A percentile compares a stretch with the other conserved stretches of the same genome.
Conservation (phyloP, 73 alveolate species). For the Tetrahymena thermophila region DNA sequence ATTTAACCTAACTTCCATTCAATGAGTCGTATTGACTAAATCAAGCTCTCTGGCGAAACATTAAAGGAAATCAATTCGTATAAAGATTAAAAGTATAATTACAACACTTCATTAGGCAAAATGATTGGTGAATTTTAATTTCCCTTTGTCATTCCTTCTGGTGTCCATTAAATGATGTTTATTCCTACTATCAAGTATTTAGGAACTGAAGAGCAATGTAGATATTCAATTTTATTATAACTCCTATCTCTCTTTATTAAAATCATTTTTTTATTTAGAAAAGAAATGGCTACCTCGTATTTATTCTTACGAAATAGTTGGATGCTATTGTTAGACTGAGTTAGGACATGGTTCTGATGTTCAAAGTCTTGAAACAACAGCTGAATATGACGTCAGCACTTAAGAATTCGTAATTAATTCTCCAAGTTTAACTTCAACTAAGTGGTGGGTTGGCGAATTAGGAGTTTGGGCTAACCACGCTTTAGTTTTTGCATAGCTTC, state of each 20-base stretch:
- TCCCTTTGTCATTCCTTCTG: slow-evolving; percentile 10
- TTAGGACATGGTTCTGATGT: slow-evolving; percentile 88
- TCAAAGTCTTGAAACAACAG: slow-evolving; percentile 69
- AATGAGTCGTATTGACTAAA: not conserved
- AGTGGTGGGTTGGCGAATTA: slow-evolving; percentile 84
- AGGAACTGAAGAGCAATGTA: slow-evolving; percentile 57
- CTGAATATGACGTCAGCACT: slow-evolving; percentile 62
- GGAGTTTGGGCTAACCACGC: slow-evolving; percentile 66
- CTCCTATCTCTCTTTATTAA: not conserved
- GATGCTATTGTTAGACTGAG: slow-evolving; percentile 78
- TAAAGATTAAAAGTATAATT: not conserved
- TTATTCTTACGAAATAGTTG: slow-evolving; percentile 44
- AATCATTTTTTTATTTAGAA: not conserved
- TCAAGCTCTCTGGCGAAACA: not conserved
- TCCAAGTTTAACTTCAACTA: slow-evolving; percentile 63
- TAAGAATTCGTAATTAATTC: slow-evolving; percentile 61
- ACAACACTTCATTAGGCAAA: not conserved
- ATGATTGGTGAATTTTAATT: not conserved
- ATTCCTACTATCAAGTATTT: slow-evolving; percentile 47
- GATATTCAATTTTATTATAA: not conserved
- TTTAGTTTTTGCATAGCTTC: slow-evolving; percentile 69
- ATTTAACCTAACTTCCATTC: not conserved
- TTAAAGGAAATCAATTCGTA: not conserved
- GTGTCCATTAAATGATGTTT: slow-evolving; percentile 45
- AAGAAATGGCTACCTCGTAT: slow-evolving; percentile 50